Conservation (phyloP, 192 early-diverging fungal genomes). For the Backusella tarrabulga region DNA sequence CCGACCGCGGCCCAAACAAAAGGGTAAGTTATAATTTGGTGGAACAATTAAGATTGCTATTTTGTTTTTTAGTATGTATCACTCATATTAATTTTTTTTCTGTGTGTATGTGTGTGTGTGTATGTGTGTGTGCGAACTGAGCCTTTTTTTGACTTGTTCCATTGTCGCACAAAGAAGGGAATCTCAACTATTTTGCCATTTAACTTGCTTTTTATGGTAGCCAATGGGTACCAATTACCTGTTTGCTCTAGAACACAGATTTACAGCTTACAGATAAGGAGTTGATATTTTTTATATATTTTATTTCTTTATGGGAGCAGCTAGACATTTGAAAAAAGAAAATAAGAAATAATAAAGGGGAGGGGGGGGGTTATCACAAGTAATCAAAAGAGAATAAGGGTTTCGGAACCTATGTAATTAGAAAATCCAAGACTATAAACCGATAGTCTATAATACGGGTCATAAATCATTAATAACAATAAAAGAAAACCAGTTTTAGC, state of each 20-base stretch:
- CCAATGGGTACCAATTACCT: background rate
- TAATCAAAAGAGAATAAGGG: background rate
- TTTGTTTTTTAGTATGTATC: conserved; percentile 4
- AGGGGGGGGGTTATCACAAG: background rate
- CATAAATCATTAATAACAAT: background rate
- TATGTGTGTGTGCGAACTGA: conserved; percentile 1
- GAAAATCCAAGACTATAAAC: background rate
- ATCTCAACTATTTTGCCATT: conserved; percentile 7
- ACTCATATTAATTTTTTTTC: background rate
- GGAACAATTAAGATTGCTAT: conserved; percentile 2
- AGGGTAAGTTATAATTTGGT: background rate
- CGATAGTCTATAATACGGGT: background rate
- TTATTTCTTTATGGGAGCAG: background rate
- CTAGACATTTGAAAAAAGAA: background rate
- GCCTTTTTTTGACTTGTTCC: conserved; percentile 9
- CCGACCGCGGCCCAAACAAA: conserved; percentile 5
- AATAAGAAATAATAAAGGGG: background rate
- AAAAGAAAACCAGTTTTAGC: conserved; percentile 1
- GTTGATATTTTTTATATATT: background rate
- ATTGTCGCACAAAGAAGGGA: background rate
- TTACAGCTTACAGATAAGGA: conserved; percentile 2
- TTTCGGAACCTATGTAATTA: conserved; percentile 1
- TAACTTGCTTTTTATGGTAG: conserved; percentile 1
- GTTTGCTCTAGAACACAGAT: conserved; percentile 1
- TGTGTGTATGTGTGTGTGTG: background rate